These are phyloP conservation scores for Fusarium algeriense DNA, from an alignment of 2,329 filamentous ascomycete species.

Conservation along the genomic window DNA sequence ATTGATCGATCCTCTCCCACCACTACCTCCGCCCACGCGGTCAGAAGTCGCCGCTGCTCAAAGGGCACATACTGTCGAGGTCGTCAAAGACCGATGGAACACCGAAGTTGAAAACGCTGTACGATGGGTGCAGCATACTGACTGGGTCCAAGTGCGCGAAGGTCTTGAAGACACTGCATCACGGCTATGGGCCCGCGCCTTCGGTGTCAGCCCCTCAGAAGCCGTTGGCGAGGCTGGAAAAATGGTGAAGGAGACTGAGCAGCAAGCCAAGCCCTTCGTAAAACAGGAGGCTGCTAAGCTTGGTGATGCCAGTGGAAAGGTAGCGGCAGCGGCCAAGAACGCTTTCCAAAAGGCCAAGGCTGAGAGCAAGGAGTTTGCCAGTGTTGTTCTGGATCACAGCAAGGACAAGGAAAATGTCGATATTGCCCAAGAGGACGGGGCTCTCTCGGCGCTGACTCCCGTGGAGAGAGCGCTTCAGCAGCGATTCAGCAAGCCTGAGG, in stretches of 20 bases:
- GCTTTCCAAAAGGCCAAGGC: conserved; percentile 51
- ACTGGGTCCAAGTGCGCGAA: conserved; percentile 74
- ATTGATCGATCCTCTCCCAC: conserved; percentile 63
- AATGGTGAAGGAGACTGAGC: conserved; percentile 50
- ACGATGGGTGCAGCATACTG: conserved; percentile 72
- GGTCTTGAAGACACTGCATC: conserved; percentile 64
- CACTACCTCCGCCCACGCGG: conserved; percentile 62
- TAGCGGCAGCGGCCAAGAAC: conserved; percentile 54
- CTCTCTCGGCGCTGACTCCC: conserved; percentile 50
- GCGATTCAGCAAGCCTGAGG: conserved; percentile 61
- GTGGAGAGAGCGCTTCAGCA: conserved; percentile 65
- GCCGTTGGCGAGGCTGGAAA: conserved; percentile 47
- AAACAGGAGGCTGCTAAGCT: conserved; percentile 50
- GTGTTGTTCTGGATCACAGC: conserved; percentile 34
- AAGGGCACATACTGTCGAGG: conserved; percentile 70
- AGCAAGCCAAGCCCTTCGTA: conserved; percentile 51
- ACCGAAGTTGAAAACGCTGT: conserved; percentile 76
- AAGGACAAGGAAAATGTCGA: conserved; percentile 54
- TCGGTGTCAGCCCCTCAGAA: conserved; percentile 53
- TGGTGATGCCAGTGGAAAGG: conserved; percentile 38
- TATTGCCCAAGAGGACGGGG: conserved; percentile 54
- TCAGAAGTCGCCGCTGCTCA: conserved; percentile 64
- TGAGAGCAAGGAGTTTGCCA: conserved; percentile 44
- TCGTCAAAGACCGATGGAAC: conserved; percentile 84
- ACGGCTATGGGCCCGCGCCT: conserved; percentile 58